A percentile compares a stretch with the other conserved stretches of the same genome.
Evolutionary conservation across 2,329 filamentous ascomycete genomes (phyloP).

Genomic region (Colletotrichum sp.): DNA sequence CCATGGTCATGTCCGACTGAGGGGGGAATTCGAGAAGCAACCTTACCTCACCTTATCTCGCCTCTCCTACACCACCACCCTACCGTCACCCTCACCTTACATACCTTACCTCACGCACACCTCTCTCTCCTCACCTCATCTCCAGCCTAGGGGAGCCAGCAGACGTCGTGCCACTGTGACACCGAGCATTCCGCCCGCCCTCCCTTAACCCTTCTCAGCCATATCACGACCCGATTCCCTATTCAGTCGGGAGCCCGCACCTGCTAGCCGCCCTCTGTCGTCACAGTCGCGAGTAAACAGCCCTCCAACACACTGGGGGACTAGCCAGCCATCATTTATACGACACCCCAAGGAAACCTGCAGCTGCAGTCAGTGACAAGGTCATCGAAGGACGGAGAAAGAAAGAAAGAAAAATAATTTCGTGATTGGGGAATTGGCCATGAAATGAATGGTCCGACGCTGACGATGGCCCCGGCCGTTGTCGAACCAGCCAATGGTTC

Average conservation of each 20-base stretch:
- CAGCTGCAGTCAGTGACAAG: slow-evolving; percentile 8
- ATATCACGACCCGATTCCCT: neutral
- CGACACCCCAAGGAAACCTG: neutral
- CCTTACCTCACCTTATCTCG: neutral
- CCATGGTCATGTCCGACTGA: neutral
- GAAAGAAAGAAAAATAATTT: neutral
- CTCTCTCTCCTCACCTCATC: neutral
- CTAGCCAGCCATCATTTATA: neutral
- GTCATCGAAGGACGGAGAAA: neutral
- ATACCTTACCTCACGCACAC: neutral
- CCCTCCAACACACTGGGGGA: neutral
- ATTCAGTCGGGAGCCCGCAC: neutral
- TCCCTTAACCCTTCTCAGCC: slow-evolving; percentile 8
- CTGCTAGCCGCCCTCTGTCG: neutral
- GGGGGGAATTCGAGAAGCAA: neutral
- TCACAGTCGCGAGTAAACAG: slow-evolving; percentile 1
- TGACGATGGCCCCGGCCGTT: slow-evolving; percentile 45
- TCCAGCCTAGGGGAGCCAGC: neutral
- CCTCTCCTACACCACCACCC: neutral
- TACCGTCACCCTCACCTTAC: neutral
- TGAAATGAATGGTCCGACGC: slow-evolving; percentile 40
- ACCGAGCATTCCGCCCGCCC: slow-evolving; percentile 18
- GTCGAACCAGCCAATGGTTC: slow-evolving; percentile 27
- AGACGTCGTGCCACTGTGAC: slow-evolving; percentile 19
- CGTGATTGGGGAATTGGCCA: slow-evolving; percentile 25